Evolutionary conservation across 2,329 filamentous ascomycete genomes (phyloP), one percentile per base, ranked within the genome.

Genomic region (Exophiala dermatitidis): DNA sequence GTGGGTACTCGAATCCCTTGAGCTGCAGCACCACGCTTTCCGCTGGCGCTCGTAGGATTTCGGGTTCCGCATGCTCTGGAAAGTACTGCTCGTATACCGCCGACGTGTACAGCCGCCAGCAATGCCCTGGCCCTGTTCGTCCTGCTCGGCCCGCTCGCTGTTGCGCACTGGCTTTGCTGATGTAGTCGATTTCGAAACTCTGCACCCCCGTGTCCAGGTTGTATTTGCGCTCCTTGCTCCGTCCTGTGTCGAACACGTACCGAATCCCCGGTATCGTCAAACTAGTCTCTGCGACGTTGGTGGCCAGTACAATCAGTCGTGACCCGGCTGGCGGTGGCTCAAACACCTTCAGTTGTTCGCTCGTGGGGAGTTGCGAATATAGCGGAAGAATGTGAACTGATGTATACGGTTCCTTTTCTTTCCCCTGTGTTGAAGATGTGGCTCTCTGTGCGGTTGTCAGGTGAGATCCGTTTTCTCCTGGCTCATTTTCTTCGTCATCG

Each of bases 261-360:
- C 88, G 83, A 57, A 95, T 90, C 1, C 90, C 90, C 0, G 93
- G 91, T 53, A 98, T 98, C 0, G 93, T 98, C 67, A 98, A 78
- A 80, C 88, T 94, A 0, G 93, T 98, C 70, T 98, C 93, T 0
- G 93, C 93, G 42, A 98, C 89, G 69, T 98, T 98, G 41, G 93
- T 98, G 0, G 93, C 90, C 38, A 98, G 73, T 3, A 98, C 86
- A 48, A 98, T 87, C 28, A 93, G 79, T 5, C 93, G 83, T 5
- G 86, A 86, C 10, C 86, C 87, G 51, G 90, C 86, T 0, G 91
- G 90, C 0, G 88, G 81, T 0, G 85, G 77, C 59, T 95, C 85
- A 63, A 98, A 98, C 6, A 98, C 89, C 54, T 83, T 82, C 66
- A 96, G 79, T 70, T 98, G 93, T 64, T 97, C 90, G 61, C 84